Percentiles rank a stretch among this genome's conserved stretches.
phyloP scores from a whole-genome alignment of 148 eudicot species.

The Amaranthus hypochondriacus region DNA sequence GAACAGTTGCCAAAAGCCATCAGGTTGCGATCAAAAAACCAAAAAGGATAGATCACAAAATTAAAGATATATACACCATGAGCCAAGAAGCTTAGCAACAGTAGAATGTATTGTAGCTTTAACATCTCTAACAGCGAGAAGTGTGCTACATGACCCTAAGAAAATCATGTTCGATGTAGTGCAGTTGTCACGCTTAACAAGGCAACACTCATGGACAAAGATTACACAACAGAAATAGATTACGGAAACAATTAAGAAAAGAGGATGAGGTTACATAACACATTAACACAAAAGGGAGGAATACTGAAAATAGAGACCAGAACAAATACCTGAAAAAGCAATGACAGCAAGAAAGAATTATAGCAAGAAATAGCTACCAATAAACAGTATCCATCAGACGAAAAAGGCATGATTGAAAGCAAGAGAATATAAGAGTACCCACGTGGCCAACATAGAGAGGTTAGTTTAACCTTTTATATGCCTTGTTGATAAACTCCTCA shows the following conservation, averaged over 20 bases:
- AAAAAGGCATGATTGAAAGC: not conserved
- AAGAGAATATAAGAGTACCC: slow-evolving; percentile 12
- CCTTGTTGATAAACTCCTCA: slow-evolving; percentile 19
- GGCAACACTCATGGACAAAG: not conserved
- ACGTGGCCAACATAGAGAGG: slow-evolving; percentile 7
- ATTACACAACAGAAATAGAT: not conserved
- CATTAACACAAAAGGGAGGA: not conserved
- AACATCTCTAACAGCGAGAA: not conserved
- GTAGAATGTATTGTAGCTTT: not conserved
- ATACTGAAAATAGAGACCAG: not conserved
- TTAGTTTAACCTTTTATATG: slow-evolving; percentile 14
- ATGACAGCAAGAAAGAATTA: not conserved
- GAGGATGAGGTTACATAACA: not conserved
- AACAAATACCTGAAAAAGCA: not conserved
- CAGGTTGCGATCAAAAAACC: not conserved
- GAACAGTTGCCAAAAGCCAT: not conserved
- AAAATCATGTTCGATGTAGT: not conserved
- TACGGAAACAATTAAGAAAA: not conserved
- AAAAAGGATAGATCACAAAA: not conserved
- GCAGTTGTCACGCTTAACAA: not conserved
- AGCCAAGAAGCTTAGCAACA: not conserved
- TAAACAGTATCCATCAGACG: slow-evolving; percentile 6
- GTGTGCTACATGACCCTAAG: not conserved
- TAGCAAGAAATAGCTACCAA: slow-evolving; percentile 6
- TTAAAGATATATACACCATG: too few relatives aligned